Conservation (phyloP, 768 basidiomycete species). For the Naematelia aurantialba region DNA sequence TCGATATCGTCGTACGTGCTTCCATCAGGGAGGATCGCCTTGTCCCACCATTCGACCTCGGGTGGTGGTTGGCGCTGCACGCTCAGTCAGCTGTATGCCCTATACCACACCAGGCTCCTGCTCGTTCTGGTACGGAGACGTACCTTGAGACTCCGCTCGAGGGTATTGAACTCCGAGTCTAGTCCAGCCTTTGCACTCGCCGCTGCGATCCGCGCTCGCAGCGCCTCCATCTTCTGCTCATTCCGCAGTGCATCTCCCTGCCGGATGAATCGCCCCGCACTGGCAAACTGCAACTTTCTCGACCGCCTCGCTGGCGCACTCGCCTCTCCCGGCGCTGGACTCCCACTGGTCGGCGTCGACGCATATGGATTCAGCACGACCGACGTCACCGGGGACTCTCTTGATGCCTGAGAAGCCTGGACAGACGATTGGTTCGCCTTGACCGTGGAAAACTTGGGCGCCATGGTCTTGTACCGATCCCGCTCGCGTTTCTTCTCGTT, state of each 20-base stretch:
- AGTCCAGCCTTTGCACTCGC: constrained; percentile 88
- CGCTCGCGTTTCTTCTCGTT: constrained; percentile 54
- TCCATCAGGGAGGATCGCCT: constrained; percentile 66
- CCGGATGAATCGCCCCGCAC: constrained; percentile 74
- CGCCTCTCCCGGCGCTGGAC: constrained; percentile 19
- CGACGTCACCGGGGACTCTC: constrained; percentile 62
- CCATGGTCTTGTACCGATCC: constrained; percentile 93
- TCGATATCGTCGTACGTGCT: constrained; percentile 73
- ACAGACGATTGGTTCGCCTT: constrained; percentile 56
- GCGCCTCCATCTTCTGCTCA: constrained; percentile 74
- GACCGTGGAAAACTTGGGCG: constrained; percentile 96
- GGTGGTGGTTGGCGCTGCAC: constrained; percentile 79
- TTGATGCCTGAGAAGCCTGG: constrained; percentile 12
- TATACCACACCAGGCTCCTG: neutral
- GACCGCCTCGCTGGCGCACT: constrained; percentile 36
- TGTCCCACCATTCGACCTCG: constrained; percentile 96
- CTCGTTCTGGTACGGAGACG: constrained; percentile 27
- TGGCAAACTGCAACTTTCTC: constrained; percentile 70
- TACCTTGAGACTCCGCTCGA: constrained; percentile 86
- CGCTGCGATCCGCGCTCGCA: constrained; percentile 90
- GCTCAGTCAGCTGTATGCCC: neutral
- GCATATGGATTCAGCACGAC: constrained; percentile 70
- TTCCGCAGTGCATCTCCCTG: constrained; percentile 54
- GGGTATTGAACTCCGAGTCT: constrained; percentile 83
- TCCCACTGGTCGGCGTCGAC: constrained; percentile 45